These are phyloP conservation scores for Penicillium palitans DNA, from an alignment of 2,329 filamentous ascomycete genomes.

Conservation along the genomic window DNA sequence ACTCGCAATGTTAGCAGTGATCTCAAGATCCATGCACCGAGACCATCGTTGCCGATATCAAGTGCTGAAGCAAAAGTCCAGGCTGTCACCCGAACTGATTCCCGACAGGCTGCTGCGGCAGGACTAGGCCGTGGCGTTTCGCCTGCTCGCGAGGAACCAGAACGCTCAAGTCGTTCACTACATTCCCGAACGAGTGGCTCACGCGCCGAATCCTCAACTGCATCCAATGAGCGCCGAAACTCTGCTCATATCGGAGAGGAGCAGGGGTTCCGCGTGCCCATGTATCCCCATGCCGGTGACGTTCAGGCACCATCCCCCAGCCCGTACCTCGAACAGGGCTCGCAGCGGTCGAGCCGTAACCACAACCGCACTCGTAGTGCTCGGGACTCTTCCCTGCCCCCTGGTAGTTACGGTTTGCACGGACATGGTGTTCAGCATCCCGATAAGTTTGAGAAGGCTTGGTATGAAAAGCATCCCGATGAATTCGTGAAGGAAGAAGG, in stretches of 20 bases:
- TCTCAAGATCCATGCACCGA: conserved; percentile 84
- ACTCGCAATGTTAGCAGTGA: conserved; percentile 77
- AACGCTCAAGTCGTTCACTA: conserved; percentile 55
- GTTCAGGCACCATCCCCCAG: conserved; percentile 91
- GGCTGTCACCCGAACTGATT: conserved; percentile 86
- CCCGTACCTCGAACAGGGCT: conserved; percentile 53
- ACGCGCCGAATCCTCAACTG: conserved; percentile 48
- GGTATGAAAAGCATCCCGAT: conserved; percentile 91
- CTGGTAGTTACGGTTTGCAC: conserved; percentile 90
- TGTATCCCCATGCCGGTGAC: conserved; percentile 89
- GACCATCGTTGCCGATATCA: conserved; percentile 75
- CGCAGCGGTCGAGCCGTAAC: conserved; percentile 51
- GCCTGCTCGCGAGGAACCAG: conserved; percentile 53
- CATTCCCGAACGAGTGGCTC: conserved; percentile 64
- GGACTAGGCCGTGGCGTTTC: conserved; percentile 67
- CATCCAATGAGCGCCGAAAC: conserved; percentile 54
- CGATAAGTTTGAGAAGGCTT: conserved; percentile 85
- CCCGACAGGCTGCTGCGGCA: conserved; percentile 78
- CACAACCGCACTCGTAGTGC: conserved; percentile 73
- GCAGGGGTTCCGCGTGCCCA: conserved; percentile 89
- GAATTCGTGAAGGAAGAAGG: conserved; percentile 71
- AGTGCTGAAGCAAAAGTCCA: conserved; percentile 83
- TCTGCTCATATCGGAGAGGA: conserved; percentile 68
- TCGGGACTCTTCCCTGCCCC: conserved; percentile 69
- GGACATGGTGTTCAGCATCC: conserved; percentile 75